Base-by-base conservation (phyloP, 768 basidiomycete species). In the Leccinum subgranulosum region DNA sequence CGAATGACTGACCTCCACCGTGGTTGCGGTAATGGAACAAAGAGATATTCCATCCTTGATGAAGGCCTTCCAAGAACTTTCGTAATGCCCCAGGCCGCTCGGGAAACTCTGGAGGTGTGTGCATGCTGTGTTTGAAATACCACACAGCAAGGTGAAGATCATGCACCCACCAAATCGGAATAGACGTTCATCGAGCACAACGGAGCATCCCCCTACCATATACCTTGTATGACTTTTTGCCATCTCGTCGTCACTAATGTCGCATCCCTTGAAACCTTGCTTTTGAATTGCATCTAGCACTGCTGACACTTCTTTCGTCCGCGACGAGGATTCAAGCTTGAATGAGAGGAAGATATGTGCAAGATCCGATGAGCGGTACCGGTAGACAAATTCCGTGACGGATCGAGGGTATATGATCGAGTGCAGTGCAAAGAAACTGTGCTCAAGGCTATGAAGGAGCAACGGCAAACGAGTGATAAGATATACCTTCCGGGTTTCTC, bases 21-120 rank as follows among this genome's bases (percentile, higher is more conserved):
- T 98, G 96, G 70, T 98, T 98, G 55, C 97, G 83, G 73, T 99
- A 99, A 71, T 99, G 97, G 77, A 98, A 99, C 61, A 99, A 71
- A 1, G 94, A 90, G 50, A 99, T 92, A 72, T 95, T 98, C 94
- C 95, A 98, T 25, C 86, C 87, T 19, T 82, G 76, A 31, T 88
- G 88, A 47, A 99, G 70, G 3, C 89, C 90, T 28, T 86, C 78
- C 58, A 99, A 78, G 78, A 98, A 99, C 63, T 90, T 92, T 45
- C 91, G 85, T 56, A 99, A 77, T 4, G 96, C 97, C 3, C 87
- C 88, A 0, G 94, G 95, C 53, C 97, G 78, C 72, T 99, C 97
- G 1, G 97, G 97, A 71, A 99, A 99, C 70, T 96, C 95, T 98
- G 67, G 14, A 48, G 7, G 43, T 33, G n/a, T n/a, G n/a, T n/a